phyloP scores from a whole-genome alignment of 192 early-diverging fungal genomes.

The Haplosporangium gracile region DNA sequence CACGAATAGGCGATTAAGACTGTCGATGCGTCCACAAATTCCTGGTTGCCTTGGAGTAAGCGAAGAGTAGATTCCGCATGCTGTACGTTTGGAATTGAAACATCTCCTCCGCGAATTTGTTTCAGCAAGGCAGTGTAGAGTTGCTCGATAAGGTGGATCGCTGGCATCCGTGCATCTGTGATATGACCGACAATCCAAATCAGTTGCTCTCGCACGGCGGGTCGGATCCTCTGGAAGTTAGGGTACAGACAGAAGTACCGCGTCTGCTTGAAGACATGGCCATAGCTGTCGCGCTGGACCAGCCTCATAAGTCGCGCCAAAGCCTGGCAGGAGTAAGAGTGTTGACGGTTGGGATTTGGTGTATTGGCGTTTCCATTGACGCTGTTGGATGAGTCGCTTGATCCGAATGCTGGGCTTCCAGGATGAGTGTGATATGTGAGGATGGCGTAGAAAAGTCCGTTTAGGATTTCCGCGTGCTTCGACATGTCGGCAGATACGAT shows the following conservation, averaged over 20 bases:
- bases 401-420: conserved; percentile 37
- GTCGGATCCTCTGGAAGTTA: conserved; percentile 36
- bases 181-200: conserved; percentile 73
- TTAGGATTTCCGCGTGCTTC: conserved; percentile 63
- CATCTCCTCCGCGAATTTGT: conserved; percentile 75
- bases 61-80: conserved; percentile 62
- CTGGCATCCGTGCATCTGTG: conserved; percentile 52
- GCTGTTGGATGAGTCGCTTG: conserved; percentile 24
- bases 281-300: conserved; percentile 70
- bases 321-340: conserved; percentile 50
- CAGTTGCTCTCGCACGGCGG: conserved; percentile 55
- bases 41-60: conserved; percentile 55
- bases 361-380: neutral
- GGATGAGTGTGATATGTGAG: conserved; percentile 58
- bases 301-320: conserved; percentile 63
- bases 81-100: conserved; percentile 58
- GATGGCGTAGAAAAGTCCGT: conserved; percentile 72
- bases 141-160: conserved; percentile 63
- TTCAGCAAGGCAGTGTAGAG: conserved; percentile 66
- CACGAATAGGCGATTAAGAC: conserved; percentile 34
- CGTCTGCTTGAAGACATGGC: conserved; percentile 35
- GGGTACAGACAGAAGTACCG: conserved; percentile 35
- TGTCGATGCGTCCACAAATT: conserved; percentile 41
- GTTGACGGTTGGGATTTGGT: conserved; percentile 13
- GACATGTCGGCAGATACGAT: conserved; percentile 66